Percentiles rank a stretch among this genome's conserved stretches.
Conservation (phyloP, 208 protist genomes). For the Trypanosoma theileri region DNA sequence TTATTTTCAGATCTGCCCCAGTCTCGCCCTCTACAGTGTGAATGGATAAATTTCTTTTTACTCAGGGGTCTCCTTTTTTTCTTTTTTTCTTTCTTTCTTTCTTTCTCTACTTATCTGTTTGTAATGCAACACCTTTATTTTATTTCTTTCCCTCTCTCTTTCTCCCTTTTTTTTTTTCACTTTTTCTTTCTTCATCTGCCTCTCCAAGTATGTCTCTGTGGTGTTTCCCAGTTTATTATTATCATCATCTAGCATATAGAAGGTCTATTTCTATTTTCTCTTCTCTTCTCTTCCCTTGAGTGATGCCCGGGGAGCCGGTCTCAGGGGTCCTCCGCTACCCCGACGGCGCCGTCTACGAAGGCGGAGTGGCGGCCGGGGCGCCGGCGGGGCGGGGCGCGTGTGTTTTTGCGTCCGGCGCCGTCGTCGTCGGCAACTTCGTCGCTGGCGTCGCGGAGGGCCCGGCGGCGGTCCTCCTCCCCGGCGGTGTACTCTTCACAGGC, state of each 20-base stretch:
- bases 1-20: too few species aligned
- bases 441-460: conserved; percentile 51
- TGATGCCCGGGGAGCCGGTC: conserved; percentile 9
- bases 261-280: neutral
- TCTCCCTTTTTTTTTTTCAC: conserved; percentile 16
- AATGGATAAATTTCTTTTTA: neutral
- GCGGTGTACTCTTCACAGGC: conserved; percentile 59
- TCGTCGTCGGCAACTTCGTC: conserved; percentile 59
- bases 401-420: conserved; percentile 59
- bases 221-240: conserved; percentile 3
- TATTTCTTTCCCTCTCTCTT: too few species aligned
- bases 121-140: too few species aligned
- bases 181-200: too few species aligned
- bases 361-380: conserved; percentile 38
- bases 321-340: neutral
- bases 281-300: conserved; percentile 2
- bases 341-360: conserved; percentile 59
- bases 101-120: too few species aligned
- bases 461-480: conserved; percentile 58
- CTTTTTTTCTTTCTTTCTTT: conserved; percentile 8
- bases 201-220: too few species aligned
- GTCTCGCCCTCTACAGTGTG: too few species aligned
- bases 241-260: conserved; percentile 6
- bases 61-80: neutral
- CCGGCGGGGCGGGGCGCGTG: conserved; percentile 61